Evolutionary conservation across 345 rosid genomes (phyloP), one percentile per base, ranked within the genome.

Genomic region (Gossypium longicalyx): DNA sequence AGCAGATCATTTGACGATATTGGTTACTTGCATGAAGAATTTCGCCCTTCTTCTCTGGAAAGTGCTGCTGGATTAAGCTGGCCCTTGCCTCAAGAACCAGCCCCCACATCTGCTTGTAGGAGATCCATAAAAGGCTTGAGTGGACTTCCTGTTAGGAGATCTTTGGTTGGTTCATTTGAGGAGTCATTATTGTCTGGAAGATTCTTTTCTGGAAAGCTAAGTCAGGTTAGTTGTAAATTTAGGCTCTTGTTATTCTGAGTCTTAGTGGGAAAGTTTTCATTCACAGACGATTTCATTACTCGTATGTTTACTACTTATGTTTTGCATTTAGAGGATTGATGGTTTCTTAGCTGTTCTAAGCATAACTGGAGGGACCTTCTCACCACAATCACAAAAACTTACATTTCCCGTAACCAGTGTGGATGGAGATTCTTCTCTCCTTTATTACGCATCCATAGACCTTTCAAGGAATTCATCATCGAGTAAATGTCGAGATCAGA

Each of bases 151-250:
- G 83, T 89, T 49, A 85, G 92, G 78, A 88, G 97, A 85, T 89
- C 98, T 74, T 82, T 94, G 86, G 91, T 94, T 77, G 98, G 98
- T 86, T 94, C 98, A 44, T 94, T 94, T 70, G 98, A 94, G 86
- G 98, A 94, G 85, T 94, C 98, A 41, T 70, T 94, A 19, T 78
- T 94, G 76, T 92, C 98, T 65, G 98, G 98, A 59, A 82, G 97
- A 78, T 82, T 89, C 73, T 81, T 89, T 65, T 88, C 88, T 66
- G 95, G 92, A 74, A 80, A 81, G 77, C 77, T 78, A 34, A 79
- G 85, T 80, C 92, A 88, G 97, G 97, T 94, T 74, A 72, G 86
- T 78, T 54, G 59, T 52, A 49, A 23, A 51, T 19, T 71, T 59
- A 22, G 43, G 74, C 19, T 70, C 25, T 74, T 67, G 38, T 16